Evolutionary conservation across 1,284 basidiomycete genomes (phyloP).

Genomic region (Ustilago bromivora): DNA sequence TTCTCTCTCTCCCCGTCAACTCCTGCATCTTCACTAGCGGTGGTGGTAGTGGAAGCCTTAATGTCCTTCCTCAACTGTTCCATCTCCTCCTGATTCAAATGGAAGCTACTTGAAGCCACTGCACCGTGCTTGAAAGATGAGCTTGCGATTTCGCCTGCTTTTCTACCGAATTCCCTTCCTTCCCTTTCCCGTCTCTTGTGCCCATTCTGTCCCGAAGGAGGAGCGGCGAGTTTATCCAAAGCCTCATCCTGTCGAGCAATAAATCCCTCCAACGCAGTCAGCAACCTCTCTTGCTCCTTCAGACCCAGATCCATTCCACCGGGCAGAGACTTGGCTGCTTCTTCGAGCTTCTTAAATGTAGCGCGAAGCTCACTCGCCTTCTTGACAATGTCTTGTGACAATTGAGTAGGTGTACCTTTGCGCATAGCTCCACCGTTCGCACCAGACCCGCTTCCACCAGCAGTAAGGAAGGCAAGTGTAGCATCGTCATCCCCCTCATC

Average conservation of each 20-base stretch:
- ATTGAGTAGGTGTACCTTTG: conserved; percentile 23
- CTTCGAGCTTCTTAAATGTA: conserved; percentile 22
- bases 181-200: conserved; percentile 2
- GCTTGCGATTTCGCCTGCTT: background rate
- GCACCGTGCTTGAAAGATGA: conserved; percentile 25
- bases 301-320: conserved; percentile 32
- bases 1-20: background rate
- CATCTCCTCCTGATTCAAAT: conserved; percentile 34
- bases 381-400: conserved; percentile 33
- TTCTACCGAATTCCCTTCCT: background rate
- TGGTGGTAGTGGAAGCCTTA: conserved; percentile 12
- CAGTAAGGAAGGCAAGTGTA: conserved; percentile 35
- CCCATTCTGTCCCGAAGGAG: background rate
- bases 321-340: conserved; percentile 25
- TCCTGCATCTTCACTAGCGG: background rate
- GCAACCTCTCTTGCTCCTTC: conserved; percentile 19
- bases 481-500: conserved; percentile 47
- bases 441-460: background rate
- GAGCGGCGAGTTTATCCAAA: conserved; percentile 1
- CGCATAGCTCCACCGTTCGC: background rate
- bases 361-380: conserved; percentile 15
- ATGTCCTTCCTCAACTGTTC: conserved; percentile 27
- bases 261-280: conserved; percentile 18
- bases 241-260: conserved; percentile 9
- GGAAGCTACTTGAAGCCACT: conserved; percentile 22